A percentile compares a stretch with the other conserved stretches of the same genome.
phyloP scores from a whole-genome alignment of 2,329 filamentous ascomycete genomes.

The Sclerotinia nivalis region DNA sequence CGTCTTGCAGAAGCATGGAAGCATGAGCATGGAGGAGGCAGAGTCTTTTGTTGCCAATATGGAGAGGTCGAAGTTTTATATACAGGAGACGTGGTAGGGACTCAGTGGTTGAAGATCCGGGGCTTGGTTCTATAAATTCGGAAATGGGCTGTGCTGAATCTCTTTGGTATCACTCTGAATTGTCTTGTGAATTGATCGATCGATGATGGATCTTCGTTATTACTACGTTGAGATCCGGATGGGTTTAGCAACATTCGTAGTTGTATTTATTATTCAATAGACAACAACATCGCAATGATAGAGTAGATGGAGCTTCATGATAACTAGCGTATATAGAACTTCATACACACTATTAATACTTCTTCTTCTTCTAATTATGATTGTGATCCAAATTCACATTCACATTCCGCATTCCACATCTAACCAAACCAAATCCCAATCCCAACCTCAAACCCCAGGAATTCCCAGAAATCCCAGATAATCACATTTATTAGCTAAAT shows the following conservation, averaged over 20 bases:
- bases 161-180: not conserved
- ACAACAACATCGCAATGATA: not conserved
- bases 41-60: conserved; percentile 56
- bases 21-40: conserved; percentile 48
- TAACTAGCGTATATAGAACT: too few species aligned
- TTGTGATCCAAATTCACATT: too few species aligned
- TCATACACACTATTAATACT: not conserved
- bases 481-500: too few species aligned
- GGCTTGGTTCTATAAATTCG: not conserved
- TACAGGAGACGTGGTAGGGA: conserved; percentile 67
- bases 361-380: too few species aligned
- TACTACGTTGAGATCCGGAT: too few species aligned
- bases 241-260: not conserved
- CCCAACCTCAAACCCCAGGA: too few species aligned
- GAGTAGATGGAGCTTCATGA: not conserved
- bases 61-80: conserved; percentile 64
- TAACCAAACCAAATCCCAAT: too few species aligned
- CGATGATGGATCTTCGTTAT: too few species aligned
- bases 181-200: not conserved
- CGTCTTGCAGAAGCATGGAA: conserved; percentile 48
- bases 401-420: too few species aligned
- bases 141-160: not conserved
- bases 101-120: not conserved
- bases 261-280: not conserved
- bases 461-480: too few species aligned